These are phyloP conservation scores for Cytospora piceae DNA, from an alignment of 2,329 filamentous ascomycete species.

Conservation along the genomic window DNA sequence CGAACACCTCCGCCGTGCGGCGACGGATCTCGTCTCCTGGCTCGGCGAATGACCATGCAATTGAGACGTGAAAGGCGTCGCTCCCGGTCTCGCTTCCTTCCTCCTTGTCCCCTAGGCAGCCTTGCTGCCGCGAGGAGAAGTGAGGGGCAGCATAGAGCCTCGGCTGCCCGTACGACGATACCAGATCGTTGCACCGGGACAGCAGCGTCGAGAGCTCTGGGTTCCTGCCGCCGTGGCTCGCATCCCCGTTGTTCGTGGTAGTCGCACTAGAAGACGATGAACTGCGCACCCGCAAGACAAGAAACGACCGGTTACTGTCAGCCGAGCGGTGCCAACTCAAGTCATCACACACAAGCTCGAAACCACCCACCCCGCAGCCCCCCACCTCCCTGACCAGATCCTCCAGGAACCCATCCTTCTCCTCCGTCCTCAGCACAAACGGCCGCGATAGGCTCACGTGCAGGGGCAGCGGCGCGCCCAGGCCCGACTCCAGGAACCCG, in stretches of 20 bases:
- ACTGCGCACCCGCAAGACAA: constrained; percentile 69
- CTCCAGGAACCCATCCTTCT: constrained; percentile 70
- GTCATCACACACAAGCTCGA: constrained; percentile 34
- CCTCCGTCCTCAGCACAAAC: constrained; percentile 71
- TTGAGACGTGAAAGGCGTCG: constrained; percentile 80
- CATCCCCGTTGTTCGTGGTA: constrained; percentile 28
- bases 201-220: constrained; percentile 67
- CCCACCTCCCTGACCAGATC: constrained; percentile 51
- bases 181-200: constrained; percentile 65
- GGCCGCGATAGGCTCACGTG: constrained; percentile 91
- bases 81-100: background rate
- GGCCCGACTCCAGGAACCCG: constrained; percentile 72
- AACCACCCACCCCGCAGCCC: constrained; percentile 40
- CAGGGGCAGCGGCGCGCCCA: constrained; percentile 77
- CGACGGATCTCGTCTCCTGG: constrained; percentile 50
- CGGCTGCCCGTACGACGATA: constrained; percentile 66
- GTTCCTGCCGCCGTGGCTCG: constrained; percentile 42
- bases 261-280: background rate
- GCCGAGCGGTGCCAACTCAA: constrained; percentile 57
- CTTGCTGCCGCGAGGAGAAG: background rate
- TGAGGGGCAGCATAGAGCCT: constrained; percentile 64
- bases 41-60: constrained; percentile 76
- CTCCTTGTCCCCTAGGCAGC: constrained; percentile 1
- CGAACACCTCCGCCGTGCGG: constrained; percentile 42
- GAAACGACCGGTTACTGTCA: constrained; percentile 75